These are phyloP conservation scores for Citropsis articulata DNA, from an alignment of 345 rosid genomes.

Conservation along the genomic window DNA sequence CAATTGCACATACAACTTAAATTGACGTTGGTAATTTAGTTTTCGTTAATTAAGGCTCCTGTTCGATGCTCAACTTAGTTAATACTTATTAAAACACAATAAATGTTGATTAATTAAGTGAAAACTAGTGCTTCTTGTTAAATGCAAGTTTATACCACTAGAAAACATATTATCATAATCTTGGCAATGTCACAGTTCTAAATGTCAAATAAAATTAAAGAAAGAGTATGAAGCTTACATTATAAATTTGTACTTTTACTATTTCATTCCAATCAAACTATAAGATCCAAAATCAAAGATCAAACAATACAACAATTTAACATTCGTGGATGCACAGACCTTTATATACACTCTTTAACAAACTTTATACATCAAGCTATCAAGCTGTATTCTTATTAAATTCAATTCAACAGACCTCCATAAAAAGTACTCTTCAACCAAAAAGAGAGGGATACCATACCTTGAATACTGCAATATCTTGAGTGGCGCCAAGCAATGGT, in stretches of 20 bases:
- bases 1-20: too few species aligned
- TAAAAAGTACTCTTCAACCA: neutral
- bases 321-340: slow-evolving; percentile 10
- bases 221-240: neutral
- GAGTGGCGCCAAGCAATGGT: slow-evolving; percentile 92
- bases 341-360: neutral
- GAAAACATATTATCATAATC: neutral
- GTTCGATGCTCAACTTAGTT: neutral
- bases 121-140: neutral
- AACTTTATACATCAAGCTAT: slow-evolving; percentile 8
- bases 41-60: too few species aligned
- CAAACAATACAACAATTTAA: slow-evolving; percentile 4
- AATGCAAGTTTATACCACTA: neutral
- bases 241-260: neutral
- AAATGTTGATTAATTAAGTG: neutral
- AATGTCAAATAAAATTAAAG: neutral
- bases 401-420: neutral
- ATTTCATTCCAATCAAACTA: neutral
- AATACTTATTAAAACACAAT: neutral
- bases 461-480: slow-evolving; percentile 95
- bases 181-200: neutral
- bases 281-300: slow-evolving; percentile 12
- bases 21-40: too few species aligned
- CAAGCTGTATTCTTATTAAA: slow-evolving; percentile 11
- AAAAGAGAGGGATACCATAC: slow-evolving; percentile 19